Percentiles rank a stretch among this genome's conserved stretches.
Conservation (phyloP, 495 filamentous ascomycete species). For the Schizothecium vesticola region DNA sequence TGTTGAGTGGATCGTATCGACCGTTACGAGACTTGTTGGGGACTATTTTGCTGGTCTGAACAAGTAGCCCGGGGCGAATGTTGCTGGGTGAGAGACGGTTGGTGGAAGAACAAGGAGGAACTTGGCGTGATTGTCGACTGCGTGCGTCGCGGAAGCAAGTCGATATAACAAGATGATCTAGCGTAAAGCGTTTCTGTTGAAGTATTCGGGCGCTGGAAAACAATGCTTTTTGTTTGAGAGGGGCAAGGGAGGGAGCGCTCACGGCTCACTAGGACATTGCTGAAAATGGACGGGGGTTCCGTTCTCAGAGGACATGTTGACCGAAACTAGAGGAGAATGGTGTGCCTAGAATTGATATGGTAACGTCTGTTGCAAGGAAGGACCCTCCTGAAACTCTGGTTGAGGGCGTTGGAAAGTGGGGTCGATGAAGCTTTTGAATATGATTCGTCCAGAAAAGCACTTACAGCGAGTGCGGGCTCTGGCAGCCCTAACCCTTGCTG, state of each 20-base stretch:
- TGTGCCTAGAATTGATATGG: background rate
- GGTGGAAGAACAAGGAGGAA: background rate
- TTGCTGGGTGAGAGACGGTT: background rate
- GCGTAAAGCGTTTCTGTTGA: background rate
- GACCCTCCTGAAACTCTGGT: background rate
- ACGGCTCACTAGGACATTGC: no score
- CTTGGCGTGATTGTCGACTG: background rate
- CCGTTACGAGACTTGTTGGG: slow-evolving; percentile 37
- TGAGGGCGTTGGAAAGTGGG: background rate
- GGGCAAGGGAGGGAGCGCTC: no score
- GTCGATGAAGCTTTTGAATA: background rate
- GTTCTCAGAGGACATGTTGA: background rate
- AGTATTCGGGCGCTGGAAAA: background rate
- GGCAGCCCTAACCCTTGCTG: background rate
- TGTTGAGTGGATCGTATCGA: slow-evolving; percentile 49
- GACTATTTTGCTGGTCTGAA: slow-evolving; percentile 24
- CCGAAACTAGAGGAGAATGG: background rate
- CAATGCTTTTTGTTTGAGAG: background rate
- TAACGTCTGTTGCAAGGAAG: background rate
- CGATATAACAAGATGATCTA: background rate
- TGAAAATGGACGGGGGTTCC: background rate
- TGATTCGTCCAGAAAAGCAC: background rate
- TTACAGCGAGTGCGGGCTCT: background rate
- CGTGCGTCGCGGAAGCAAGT: background rate
- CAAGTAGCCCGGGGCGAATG: background rate